Percentiles rank a stretch among this genome's conserved stretches.
Conservation (phyloP, 371 early-diverging fungal genomes). For the Apophysomyces ossiformis region DNA sequence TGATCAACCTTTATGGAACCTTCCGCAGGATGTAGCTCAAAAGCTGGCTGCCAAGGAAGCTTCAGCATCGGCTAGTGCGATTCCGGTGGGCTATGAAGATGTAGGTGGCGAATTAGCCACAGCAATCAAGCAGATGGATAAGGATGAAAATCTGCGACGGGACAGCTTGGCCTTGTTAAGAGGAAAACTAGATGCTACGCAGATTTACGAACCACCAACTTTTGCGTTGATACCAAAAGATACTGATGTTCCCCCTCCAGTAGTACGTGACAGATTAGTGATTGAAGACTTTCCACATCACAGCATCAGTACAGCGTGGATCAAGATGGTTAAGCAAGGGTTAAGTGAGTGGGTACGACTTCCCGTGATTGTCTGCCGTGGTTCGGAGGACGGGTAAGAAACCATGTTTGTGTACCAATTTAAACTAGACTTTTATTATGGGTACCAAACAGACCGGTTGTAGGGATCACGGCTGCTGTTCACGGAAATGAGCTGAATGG, state of each 20-base stretch:
- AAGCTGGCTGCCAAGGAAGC: constrained; percentile 30
- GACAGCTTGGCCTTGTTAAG: constrained; percentile 25
- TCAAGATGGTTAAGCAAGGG: constrained; percentile 74
- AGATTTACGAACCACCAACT: constrained; percentile 60
- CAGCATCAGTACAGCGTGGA: constrained; percentile 65
- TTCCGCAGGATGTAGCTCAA: constrained; percentile 24
- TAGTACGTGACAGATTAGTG: constrained; percentile 55
- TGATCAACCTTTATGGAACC: constrained; percentile 52
- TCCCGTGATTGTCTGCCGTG: constrained; percentile 71
- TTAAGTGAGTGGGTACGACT: constrained; percentile 66
- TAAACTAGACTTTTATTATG: background rate
- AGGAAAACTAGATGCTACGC: constrained; percentile 54
- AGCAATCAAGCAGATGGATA: constrained; percentile 15
- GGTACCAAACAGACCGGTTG: constrained; percentile 27
- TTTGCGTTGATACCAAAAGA: constrained; percentile 47
- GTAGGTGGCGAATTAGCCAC: constrained; percentile 19
- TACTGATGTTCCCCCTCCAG: constrained; percentile 63
- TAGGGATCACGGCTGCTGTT: constrained; percentile 72
- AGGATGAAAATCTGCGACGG: constrained; percentile 20
- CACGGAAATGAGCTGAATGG: constrained; percentile 95
- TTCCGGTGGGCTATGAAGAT: constrained; percentile 24
- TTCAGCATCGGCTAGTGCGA: constrained; percentile 29
- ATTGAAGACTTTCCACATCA: constrained; percentile 64
- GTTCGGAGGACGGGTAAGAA: constrained; percentile 58
- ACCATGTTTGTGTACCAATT: background rate